A percentile compares a stretch with the other conserved stretches of the same genome.
phyloP scores from a whole-genome alignment of 1,284 basidiomycete genomes.

The Marasmius tenuissimus region DNA sequence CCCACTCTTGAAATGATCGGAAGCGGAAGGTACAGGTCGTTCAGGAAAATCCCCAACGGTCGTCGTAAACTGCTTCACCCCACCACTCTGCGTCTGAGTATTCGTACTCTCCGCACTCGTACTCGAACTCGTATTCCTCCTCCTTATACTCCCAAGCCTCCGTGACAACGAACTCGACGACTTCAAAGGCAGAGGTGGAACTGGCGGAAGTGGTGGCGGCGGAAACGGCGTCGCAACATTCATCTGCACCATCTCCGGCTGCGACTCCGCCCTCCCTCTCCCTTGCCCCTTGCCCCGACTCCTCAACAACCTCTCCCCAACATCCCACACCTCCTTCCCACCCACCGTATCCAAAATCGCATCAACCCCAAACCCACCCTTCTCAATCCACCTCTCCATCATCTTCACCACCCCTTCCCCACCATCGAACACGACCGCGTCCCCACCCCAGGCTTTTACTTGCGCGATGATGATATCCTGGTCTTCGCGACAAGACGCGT shows the following conservation, averaged over 20 bases:
- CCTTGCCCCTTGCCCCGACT: not conserved
- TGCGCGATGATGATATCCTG: not conserved
- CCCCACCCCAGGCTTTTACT: not conserved
- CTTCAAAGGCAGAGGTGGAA: not conserved
- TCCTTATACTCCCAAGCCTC: constrained; percentile 19
- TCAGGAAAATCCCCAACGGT: constrained; percentile 67
- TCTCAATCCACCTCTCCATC: constrained; percentile 51
- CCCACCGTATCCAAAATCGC: constrained; percentile 81
- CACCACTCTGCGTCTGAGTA: constrained; percentile 20
- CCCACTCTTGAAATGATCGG: constrained; percentile 70
- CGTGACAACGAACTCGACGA: not conserved
- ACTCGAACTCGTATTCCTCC: constrained; percentile 3
- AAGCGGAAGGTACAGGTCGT: constrained; percentile 62
- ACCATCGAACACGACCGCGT: constrained; percentile 20
- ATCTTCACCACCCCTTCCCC: constrained; percentile 51
- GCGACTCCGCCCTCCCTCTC: constrained; percentile 5
- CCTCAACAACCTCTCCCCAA: constrained; percentile 60
- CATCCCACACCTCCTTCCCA: constrained; percentile 74
- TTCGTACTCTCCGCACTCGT: not conserved
- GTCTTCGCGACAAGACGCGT: constrained; percentile 50
- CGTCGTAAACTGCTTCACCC: constrained; percentile 67
- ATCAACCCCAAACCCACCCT: constrained; percentile 63
- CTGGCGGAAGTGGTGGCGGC: not conserved
- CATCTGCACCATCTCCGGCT: constrained; percentile 31
- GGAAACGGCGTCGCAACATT: not conserved